Conservation (phyloP, 352 stramenopile genomes). For the Phytophthora quininea region DNA sequence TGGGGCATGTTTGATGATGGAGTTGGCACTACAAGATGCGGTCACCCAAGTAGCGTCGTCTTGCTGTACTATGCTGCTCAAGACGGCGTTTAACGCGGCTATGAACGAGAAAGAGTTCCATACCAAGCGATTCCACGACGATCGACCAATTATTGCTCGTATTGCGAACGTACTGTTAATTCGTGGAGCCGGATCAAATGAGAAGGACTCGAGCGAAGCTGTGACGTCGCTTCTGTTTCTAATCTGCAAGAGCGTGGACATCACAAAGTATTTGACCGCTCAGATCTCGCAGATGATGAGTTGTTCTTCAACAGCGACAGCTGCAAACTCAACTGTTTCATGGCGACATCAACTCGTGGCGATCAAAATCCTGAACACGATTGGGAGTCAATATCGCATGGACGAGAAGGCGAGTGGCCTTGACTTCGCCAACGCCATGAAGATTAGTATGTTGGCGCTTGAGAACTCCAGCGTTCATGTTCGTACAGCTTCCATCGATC, state of each 20-base stretch:
- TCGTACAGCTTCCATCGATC: conserved; percentile 66
- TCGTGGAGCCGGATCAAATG: conserved; percentile 66
- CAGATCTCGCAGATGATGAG: conserved; percentile 64
- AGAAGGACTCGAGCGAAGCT: conserved; percentile 82
- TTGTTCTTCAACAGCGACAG: conserved; percentile 10
- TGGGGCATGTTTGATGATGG: conserved; percentile 66
- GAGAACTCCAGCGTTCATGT: conserved; percentile 85
- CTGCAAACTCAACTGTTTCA: conserved; percentile 24
- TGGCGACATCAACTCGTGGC: conserved; percentile 77
- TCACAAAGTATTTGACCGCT: conserved; percentile 60
- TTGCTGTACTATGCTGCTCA: conserved; percentile 66
- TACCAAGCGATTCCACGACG: conserved; percentile 55
- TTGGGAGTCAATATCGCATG: conserved; percentile 80
- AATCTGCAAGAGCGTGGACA: conserved; percentile 80
- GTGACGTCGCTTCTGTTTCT: conserved; percentile 78
- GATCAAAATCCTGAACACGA: conserved; percentile 82
- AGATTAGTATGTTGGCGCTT: conserved; percentile 63
- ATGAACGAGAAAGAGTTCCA: conserved; percentile 74
- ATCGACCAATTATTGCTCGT: conserved; percentile 50
- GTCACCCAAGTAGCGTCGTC: conserved; percentile 71
- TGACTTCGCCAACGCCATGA: conserved; percentile 63
- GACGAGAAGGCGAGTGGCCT: conserved; percentile 61
- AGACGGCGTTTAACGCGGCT: conserved; percentile 59
- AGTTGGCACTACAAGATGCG: conserved; percentile 56
- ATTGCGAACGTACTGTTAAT: conserved; percentile 54